These are phyloP conservation scores for Gleditsia sinensis DNA, from an alignment of 306 rosid species.

Conservation along the genomic window DNA sequence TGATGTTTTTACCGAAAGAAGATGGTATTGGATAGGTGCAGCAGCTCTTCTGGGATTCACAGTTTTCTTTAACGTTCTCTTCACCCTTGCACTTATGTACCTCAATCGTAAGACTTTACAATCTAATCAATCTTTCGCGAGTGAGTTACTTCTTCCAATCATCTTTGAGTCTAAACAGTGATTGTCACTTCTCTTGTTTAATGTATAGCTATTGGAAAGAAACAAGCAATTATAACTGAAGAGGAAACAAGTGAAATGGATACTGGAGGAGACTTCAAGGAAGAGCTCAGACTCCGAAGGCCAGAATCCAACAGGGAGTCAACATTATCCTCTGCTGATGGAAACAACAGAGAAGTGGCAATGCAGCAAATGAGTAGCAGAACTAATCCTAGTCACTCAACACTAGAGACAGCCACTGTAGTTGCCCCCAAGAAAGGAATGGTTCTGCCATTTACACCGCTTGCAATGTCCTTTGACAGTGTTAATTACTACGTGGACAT, in stretches of 20 bases:
- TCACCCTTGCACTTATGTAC: constrained; percentile 57
- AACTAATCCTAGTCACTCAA: not conserved
- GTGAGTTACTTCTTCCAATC: not conserved
- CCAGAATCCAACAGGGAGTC: too few species aligned
- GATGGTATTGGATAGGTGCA: constrained; percentile 59
- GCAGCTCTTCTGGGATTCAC: constrained; percentile 51
- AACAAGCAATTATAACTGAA: constrained; percentile 50
- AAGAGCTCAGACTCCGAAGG: too few species aligned
- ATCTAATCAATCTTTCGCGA: not conserved
- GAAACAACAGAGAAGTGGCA: constrained; percentile 40
- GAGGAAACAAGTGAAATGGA: constrained; percentile 46
- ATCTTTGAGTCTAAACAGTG: not conserved
- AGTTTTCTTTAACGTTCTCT: constrained; percentile 48
- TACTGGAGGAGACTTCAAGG: too few species aligned
- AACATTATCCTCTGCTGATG: too few species aligned
- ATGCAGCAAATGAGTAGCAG: constrained; percentile 30
- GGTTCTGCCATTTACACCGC: constrained; percentile 69
- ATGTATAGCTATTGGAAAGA: constrained; percentile 47
- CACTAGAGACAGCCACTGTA: constrained; percentile 30
- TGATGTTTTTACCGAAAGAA: constrained; percentile 1
- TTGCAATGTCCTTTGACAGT: constrained; percentile 63
- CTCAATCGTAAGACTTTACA: constrained; percentile 55
- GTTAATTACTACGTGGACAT: constrained; percentile 62
- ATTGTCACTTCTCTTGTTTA: constrained; percentile 22
- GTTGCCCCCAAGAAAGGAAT: constrained; percentile 53